phyloP scores from a whole-genome alignment of 2,329 filamentous ascomycete species.

The Fusarium keratoplasticum region DNA sequence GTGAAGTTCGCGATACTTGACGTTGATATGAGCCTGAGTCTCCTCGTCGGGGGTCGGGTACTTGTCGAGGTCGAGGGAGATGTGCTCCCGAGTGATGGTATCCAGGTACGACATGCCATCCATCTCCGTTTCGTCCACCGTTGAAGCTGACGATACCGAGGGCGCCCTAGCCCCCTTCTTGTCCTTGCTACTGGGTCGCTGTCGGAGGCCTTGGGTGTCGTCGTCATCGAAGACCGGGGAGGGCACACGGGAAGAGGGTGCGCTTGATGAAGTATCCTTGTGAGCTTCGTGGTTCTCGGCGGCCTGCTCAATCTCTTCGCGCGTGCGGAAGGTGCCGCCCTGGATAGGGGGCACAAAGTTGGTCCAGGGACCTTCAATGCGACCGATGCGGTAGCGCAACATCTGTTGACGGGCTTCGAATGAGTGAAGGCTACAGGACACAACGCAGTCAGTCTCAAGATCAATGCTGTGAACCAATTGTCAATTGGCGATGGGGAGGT shows the following conservation, averaged over 20 bases:
- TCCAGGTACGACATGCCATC: slow-evolving; percentile 76
- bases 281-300: slow-evolving; percentile 23
- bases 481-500: neutral
- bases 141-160: slow-evolving; percentile 71
- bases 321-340: slow-evolving; percentile 78
- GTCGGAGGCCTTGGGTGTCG: slow-evolving; percentile 40
- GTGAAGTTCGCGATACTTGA: slow-evolving; percentile 84
- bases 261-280: slow-evolving; percentile 53
- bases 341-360: slow-evolving; percentile 95
- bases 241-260: slow-evolving; percentile 64
- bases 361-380: slow-evolving; percentile 82
- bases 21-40: slow-evolving; percentile 80
- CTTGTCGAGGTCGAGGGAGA: slow-evolving; percentile 79
- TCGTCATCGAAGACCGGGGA: slow-evolving; percentile 64
- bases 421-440: slow-evolving; percentile 78
- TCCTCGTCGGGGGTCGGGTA: slow-evolving; percentile 82
- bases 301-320: slow-evolving; percentile 49
- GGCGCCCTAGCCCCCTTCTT: slow-evolving; percentile 49
- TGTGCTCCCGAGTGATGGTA: slow-evolving; percentile 77
- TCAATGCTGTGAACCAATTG: neutral
- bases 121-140: slow-evolving; percentile 56
- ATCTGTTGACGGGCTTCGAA: slow-evolving; percentile 79
- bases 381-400: slow-evolving; percentile 85
- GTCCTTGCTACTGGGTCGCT: slow-evolving; percentile 40
- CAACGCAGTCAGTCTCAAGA: slow-evolving; percentile 19